phyloP scores from a whole-genome alignment of 306 rosid genomes.

The Glycine soja region DNA sequence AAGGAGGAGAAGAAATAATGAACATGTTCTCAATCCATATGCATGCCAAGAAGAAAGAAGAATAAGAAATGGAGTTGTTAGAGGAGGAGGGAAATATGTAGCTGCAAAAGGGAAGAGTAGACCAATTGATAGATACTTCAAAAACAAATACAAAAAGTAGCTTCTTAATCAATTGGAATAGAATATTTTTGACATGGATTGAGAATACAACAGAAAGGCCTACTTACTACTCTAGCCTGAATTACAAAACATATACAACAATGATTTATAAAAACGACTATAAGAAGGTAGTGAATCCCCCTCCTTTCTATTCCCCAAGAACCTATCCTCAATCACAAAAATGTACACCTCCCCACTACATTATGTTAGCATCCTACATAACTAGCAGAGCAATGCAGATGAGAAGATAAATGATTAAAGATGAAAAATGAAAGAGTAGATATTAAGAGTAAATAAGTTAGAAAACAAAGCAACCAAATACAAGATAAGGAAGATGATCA shows the following conservation, averaged over 20 bases:
- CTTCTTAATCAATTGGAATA: constrained; percentile 47
- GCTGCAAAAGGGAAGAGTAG: constrained; percentile 20
- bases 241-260: constrained; percentile 61
- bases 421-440: constrained; percentile 39
- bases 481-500: constrained; percentile 54
- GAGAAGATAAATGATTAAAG: constrained; percentile 44
- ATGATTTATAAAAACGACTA: neutral
- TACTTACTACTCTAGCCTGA: constrained; percentile 43
- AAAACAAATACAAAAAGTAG: constrained; percentile 8
- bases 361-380: constrained; percentile 50
- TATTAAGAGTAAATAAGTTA: constrained; percentile 48
- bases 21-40: constrained; percentile 40
- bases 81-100: neutral
- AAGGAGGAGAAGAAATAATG: neutral
- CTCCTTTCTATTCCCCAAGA: constrained; percentile 54
- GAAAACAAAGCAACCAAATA: constrained; percentile 59
- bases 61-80: neutral
- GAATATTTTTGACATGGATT: constrained; percentile 45
- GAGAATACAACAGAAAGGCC: constrained; percentile 63
- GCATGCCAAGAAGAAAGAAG: constrained; percentile 37
- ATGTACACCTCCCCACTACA: constrained; percentile 46
- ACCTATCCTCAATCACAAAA: constrained; percentile 39
- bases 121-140: constrained; percentile 14
- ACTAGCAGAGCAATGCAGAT: constrained; percentile 50
- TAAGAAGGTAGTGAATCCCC: constrained; percentile 6